Evolutionary conservation across 2,329 filamentous ascomycete genomes (phyloP).

Genomic region (Cadophora luteo-olivacea): DNA sequence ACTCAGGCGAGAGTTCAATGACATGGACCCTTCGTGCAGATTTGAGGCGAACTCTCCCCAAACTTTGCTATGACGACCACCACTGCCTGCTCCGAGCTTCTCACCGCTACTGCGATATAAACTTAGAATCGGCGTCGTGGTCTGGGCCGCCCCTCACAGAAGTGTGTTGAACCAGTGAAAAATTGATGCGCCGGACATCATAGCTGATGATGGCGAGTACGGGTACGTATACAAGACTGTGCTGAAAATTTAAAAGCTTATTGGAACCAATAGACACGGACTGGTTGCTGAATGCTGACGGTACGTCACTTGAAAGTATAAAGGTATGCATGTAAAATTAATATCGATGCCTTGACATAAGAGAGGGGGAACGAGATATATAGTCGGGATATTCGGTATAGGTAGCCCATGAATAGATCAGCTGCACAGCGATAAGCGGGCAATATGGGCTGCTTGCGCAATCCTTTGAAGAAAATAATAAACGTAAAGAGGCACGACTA

Average conservation of each 20-base stretch:
- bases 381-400: slow-evolving; percentile 5
- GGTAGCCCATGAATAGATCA: neutral
- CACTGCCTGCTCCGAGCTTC: slow-evolving; percentile 9
- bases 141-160: neutral
- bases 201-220: neutral
- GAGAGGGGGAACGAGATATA: neutral
- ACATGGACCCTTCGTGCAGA: slow-evolving; percentile 7
- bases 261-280: neutral
- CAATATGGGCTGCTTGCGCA: neutral
- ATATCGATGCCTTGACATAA: neutral
- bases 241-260: neutral
- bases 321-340: neutral
- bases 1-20: neutral
- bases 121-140: neutral
- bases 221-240: neutral
- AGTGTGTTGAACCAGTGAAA: neutral
- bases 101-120: neutral
- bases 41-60: slow-evolving; percentile 1
- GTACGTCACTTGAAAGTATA: slow-evolving; percentile 9
- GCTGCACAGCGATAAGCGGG: neutral
- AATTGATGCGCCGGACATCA: neutral
- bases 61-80: neutral
- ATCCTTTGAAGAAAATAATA: neutral
- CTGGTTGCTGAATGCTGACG: neutral
- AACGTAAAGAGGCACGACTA: neutral